Percentiles rank a stretch among this genome's conserved stretches.
phyloP scores from a whole-genome alignment of 805 yeast genomes.

The Gaillardinia entomophila region DNA sequence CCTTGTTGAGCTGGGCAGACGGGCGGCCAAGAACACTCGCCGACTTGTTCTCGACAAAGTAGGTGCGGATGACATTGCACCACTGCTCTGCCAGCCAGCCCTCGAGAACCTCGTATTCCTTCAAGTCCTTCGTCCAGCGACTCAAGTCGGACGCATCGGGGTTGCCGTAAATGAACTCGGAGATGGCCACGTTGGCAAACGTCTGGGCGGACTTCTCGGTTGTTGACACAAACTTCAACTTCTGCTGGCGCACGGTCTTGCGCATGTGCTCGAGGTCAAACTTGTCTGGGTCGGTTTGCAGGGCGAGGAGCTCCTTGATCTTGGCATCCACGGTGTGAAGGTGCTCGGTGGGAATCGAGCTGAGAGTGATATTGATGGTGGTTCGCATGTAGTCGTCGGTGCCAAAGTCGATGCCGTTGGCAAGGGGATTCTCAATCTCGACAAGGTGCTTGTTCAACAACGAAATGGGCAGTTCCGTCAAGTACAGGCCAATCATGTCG shows the following conservation, averaged over 20 bases:
- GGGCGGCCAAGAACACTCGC: constrained; percentile 72
- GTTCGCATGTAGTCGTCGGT: constrained; percentile 70
- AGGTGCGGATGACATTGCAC: constrained; percentile 47
- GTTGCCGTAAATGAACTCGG: constrained; percentile 77
- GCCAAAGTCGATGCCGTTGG: constrained; percentile 62
- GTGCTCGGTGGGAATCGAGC: constrained; percentile 71
- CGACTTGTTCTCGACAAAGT: constrained; percentile 56
- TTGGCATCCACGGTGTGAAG: constrained; percentile 49
- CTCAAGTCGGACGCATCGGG: constrained; percentile 52
- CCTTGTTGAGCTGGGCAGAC: constrained; percentile 51
- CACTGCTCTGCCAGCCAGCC: constrained; percentile 66
- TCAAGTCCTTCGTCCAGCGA: constrained; percentile 47
- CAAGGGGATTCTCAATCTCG: constrained; percentile 77
- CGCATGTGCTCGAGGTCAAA: constrained; percentile 63
- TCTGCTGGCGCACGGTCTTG: constrained; percentile 62
- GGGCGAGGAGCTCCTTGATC: constrained; percentile 45
- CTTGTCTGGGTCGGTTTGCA: constrained; percentile 42
- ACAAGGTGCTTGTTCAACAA: constrained; percentile 65
- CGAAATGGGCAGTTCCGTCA: constrained; percentile 74
- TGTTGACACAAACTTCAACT: constrained; percentile 52
- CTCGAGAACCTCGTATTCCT: constrained; percentile 53
- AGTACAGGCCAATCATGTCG: constrained; percentile 64
- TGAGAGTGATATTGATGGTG: constrained; percentile 50
- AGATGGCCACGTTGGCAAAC: constrained; percentile 62
- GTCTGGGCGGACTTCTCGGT: constrained; percentile 60